phyloP scores from a whole-genome alignment of 345 rosid genomes.

The Stellera chamaejasme region DNA sequence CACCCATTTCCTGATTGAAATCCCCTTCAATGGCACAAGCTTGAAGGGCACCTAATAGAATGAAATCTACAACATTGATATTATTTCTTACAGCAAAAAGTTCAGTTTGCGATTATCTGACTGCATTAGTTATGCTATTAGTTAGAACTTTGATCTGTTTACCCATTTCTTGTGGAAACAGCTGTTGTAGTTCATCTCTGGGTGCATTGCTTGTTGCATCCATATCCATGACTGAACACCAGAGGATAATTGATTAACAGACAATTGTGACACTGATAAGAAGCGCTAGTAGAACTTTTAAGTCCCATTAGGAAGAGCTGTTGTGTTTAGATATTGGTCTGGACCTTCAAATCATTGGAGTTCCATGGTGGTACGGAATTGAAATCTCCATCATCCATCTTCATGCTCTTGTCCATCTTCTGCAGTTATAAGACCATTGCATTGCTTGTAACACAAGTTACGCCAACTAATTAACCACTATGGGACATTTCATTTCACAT shows the following conservation, averaged over 20 bases:
- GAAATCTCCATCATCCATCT: slow-evolving; percentile 60
- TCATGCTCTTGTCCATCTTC: slow-evolving; percentile 46
- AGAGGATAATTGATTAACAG: background rate
- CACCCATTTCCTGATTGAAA: slow-evolving; percentile 78
- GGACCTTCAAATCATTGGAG: slow-evolving; percentile 80
- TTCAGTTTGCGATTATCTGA: too few species aligned
- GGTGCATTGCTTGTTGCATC: slow-evolving; percentile 99
- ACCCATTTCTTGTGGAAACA: slow-evolving; percentile 83
- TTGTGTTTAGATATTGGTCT: too few species aligned
- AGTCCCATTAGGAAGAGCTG: too few species aligned
- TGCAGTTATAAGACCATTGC: slow-evolving; percentile 14
- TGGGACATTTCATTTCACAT: background rate
- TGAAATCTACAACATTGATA: background rate
- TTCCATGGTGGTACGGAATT: slow-evolving; percentile 79
- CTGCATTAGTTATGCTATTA: too few species aligned
- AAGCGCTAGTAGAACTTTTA: too few species aligned
- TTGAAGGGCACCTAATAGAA: slow-evolving; percentile 60
- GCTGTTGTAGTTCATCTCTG: slow-evolving; percentile 76
- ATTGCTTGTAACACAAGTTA: background rate
- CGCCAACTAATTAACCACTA: background rate
- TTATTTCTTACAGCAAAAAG: background rate
- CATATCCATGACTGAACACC: slow-evolving; percentile 85
- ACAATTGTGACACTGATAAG: too few species aligned
- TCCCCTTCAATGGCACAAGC: slow-evolving; percentile 31
- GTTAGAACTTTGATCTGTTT: slow-evolving; percentile 1